Base-by-base conservation (phyloP, 306 rosid genomes). In the Cucurbita maxima region DNA sequence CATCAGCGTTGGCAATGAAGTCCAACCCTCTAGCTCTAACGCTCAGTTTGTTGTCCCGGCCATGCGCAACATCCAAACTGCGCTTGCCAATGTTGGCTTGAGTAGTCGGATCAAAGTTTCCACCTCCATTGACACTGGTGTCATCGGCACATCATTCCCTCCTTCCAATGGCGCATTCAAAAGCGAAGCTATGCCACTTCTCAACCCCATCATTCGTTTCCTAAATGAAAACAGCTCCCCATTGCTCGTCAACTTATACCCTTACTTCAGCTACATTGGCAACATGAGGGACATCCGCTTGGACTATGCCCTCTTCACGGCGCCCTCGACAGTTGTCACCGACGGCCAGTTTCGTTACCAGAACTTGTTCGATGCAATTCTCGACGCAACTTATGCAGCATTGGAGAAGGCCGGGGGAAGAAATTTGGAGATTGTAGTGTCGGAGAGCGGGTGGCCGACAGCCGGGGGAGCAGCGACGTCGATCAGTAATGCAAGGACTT, bases 391-490 rank as follows among this genome's bases (percentile, higher is more conserved):
- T 37, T 81, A 81, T 16, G 64, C 76, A 2, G 81, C 83, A 0
- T 74, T 84, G 16, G 85, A 84, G 71, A 76, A 75, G 71, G 66
- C 11, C 10, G 60, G 77, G 1, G 81, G 81, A 34, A 70, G 81
- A n/a, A 40, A 36, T 12, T 8, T 84, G 51, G 76, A 63, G 64
- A 75, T 81, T 5, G 87, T 84, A 14, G 48, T 84, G 50, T 84
- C 83, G 5, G 85, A 84, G 76, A 81, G 71, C 11, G 87, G 87
- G 2, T 84, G 85, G 85, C 87, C 85, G 0, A 67, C 80, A 0
- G 81, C 74, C 0, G 68, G 68, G 6, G 68, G 68, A 7, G 8
- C 22, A 0, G 68, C 68, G 0, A 8, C 68, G 0, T 36, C 68
- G 12, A 37, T 37, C 10, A 7, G 16, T 14, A 60, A 60, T 15